Evolutionary conservation across 1,139 yeast genomes (phyloP), one percentile per base, ranked within the genome.

Genomic region (Debaryomyces sp.): DNA sequence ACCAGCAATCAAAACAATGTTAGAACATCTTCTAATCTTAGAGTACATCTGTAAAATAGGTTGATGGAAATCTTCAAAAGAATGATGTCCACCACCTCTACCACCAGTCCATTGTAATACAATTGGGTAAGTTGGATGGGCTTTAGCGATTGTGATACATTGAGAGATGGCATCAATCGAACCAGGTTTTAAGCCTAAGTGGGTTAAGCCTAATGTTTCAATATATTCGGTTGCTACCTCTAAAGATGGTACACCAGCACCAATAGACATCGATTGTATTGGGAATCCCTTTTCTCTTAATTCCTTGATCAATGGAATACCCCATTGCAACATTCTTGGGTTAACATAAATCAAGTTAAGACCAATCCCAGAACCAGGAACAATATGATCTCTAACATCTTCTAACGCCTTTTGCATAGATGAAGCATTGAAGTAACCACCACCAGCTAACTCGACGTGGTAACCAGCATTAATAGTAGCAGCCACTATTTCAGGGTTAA

Each of bases 71-170:
- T 94, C 99, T 79, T 94, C 99, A 67, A 85, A 94, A 50, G 98
- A 92, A 73, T 94, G 99, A 71, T 94, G 99, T 66, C 99, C 99
- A 81, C 99, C 99, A 77, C 97, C 99, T 82, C 99, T 92, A 70
- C 99, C 99, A 81, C 98, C 99, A 55, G 99, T 94, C 99, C 99
- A 94, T 80, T 94, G 99, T 62, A 94, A 78, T 50, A 94, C 92
- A 63, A 94, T 89, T 57, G 99, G 99, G 91, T 95, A 94, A 53
- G 69, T 75, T 59, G 99, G 99, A 73, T 92, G 96, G 46, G 96
- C 92, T 68, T 89, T 91, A 45, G 99, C 99, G 66, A 94, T 94
- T 51, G 87, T 75, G 61, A 94, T 85, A 56, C 85, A 90, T 70
- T 88, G 95, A 56, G 85, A 79, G 61, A 94, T 91, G 41, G 97